These are phyloP conservation scores for Aphanocladium album DNA, from an alignment of 2,329 filamentous ascomycete genomes.

Conservation along the genomic window DNA sequence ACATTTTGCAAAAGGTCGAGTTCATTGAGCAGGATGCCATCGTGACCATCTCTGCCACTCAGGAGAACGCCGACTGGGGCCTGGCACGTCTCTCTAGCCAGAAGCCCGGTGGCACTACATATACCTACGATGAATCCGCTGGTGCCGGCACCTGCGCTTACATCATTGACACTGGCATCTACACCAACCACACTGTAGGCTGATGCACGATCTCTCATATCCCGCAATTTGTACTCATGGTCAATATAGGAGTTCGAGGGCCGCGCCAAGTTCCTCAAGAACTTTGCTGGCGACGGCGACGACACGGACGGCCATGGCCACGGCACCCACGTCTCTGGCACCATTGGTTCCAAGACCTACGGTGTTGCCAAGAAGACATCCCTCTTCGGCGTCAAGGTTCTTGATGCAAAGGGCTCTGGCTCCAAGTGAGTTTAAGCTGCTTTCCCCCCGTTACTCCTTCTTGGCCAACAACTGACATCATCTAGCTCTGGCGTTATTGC, in stretches of 20 bases:
- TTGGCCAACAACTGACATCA: background rate
- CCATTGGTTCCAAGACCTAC: constrained; percentile 18
- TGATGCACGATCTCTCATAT: background rate
- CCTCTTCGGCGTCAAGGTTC: constrained; percentile 38
- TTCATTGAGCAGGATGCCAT: constrained; percentile 32
- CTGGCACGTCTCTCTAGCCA: constrained; percentile 20
- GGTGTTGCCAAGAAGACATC: constrained; percentile 33
- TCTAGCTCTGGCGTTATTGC: constrained; percentile 19
- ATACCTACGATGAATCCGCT: constrained; percentile 19
- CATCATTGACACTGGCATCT: constrained; percentile 24
- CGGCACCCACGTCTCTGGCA: constrained; percentile 28
- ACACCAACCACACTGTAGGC: constrained; percentile 23
- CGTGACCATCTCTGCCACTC: constrained; percentile 18
- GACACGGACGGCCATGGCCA: constrained; percentile 31
- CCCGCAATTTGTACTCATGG: background rate
- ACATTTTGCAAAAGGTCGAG: constrained; percentile 20
- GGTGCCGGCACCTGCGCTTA: constrained; percentile 23
- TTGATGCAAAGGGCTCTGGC: constrained; percentile 17
- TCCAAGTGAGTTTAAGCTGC: background rate
- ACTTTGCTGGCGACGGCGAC: constrained; percentile 10
- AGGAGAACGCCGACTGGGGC: constrained; percentile 19
- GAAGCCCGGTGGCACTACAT: constrained; percentile 12
- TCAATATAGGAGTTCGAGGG: constrained; percentile 18
- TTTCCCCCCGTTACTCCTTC: background rate
- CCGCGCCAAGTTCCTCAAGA: constrained; percentile 16